These are phyloP conservation scores for Pestalotiopsis sp. DNA, from an alignment of 2,329 filamentous ascomycete species.

Conservation along the genomic window DNA sequence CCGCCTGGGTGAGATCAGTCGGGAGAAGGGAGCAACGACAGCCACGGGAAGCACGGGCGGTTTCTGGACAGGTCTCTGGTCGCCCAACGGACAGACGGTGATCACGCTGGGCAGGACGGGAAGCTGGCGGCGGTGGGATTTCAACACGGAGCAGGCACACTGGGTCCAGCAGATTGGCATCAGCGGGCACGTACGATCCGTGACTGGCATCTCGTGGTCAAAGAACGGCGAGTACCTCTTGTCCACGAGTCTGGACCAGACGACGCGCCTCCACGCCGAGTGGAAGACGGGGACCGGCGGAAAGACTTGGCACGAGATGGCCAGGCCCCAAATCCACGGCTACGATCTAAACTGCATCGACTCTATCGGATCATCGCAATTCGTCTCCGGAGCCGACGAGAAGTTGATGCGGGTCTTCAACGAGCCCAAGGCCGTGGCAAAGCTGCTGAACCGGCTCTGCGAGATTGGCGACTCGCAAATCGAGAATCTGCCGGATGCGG, in stretches of 20 bases:
- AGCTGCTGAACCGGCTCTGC: constrained; percentile 70
- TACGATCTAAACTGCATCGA: constrained; percentile 97
- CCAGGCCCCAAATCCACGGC: constrained; percentile 93
- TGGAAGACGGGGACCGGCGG: constrained; percentile 60
- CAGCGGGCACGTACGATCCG: constrained; percentile 80
- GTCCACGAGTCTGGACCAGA: constrained; percentile 90
- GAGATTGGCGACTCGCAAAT: constrained; percentile 52
- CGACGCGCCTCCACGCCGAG: constrained; percentile 80
- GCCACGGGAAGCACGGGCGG: constrained; percentile 95
- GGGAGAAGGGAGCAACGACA: constrained; percentile 93
- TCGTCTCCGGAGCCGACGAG: constrained; percentile 94
- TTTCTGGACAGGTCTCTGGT: constrained; percentile 96
- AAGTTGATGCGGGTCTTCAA: constrained; percentile 97
- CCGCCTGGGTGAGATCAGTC: constrained; percentile 88
- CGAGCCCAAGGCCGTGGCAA: constrained; percentile 81
- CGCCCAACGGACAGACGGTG: constrained; percentile 73
- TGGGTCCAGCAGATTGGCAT: constrained; percentile 81
- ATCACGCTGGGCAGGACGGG: constrained; percentile 87
- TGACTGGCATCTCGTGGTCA: constrained; percentile 84
- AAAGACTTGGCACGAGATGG: constrained; percentile 90
- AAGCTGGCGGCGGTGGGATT: constrained; percentile 87
- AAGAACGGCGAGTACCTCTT: constrained; percentile 80
- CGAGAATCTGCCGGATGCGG: constrained; percentile 73
- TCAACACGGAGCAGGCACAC: constrained; percentile 59
- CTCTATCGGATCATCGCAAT: constrained; percentile 70